Conservation (phyloP, 2,329 filamentous ascomycete genomes). For the Colletotrichum sp. region DNA sequence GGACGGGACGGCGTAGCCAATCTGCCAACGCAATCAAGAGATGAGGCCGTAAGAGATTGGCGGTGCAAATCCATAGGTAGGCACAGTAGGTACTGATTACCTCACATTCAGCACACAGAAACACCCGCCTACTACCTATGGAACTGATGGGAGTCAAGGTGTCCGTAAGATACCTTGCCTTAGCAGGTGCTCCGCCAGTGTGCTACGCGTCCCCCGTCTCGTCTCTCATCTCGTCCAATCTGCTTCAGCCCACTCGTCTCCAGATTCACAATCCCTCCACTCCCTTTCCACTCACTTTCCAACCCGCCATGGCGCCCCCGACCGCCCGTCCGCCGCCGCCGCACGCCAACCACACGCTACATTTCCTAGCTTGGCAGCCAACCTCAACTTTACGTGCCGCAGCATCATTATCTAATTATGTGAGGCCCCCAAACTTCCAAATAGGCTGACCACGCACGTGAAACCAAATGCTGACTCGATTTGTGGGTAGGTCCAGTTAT, state of each 20-base stretch:
- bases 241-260: background rate
- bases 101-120: background rate
- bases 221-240: background rate
- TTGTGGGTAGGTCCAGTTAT: background rate
- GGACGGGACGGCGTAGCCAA: constrained; percentile 5
- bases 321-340: background rate
- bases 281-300: background rate
- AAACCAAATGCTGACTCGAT: constrained; percentile 18
- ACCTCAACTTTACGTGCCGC: background rate
- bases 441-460: background rate
- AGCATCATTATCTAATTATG: background rate
- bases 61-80: background rate
- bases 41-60: constrained; percentile 1
- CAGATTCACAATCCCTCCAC: background rate
- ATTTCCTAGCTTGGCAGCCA: background rate
- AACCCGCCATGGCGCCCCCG: background rate
- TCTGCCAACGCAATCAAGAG: background rate
- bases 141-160: background rate
- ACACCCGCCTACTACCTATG: background rate
- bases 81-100: background rate
- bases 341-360: background rate
- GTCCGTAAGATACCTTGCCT: background rate
- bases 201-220: background rate
- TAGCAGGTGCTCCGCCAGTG: background rate
- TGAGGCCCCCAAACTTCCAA: background rate